Conservation (phyloP, 2,329 filamentous ascomycete genomes). For the Claviceps citrina region DNA sequence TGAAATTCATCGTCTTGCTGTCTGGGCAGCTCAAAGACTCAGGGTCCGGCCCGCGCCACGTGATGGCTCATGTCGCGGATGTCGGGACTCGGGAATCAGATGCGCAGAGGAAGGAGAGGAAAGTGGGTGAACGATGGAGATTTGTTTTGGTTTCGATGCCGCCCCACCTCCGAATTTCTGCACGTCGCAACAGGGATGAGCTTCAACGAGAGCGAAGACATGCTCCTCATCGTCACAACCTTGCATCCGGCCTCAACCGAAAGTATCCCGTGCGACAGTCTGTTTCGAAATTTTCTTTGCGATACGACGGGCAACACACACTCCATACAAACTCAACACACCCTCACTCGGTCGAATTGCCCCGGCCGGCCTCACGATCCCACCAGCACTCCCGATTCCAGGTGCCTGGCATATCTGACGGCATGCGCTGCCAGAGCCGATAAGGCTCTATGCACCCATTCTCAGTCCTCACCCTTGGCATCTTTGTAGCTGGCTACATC, state of each 20-base stretch:
- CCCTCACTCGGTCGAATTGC: neutral
- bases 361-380: slow-evolving; percentile 2
- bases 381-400: neutral
- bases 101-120: neutral
- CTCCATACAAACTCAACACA: too few relatives aligned
- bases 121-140: too few relatives aligned
- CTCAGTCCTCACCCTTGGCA: slow-evolving; percentile 85
- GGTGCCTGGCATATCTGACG: slow-evolving; percentile 11
- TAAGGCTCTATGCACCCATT: slow-evolving; percentile 84
- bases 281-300: neutral
- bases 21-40: neutral
- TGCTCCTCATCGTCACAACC: neutral
- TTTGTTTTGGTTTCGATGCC: neutral
- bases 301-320: neutral
- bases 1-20: neutral
- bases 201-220: slow-evolving; percentile 1
- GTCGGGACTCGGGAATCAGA: neutral
- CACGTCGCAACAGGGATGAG: slow-evolving; percentile 3
- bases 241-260: neutral
- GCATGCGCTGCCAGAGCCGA: slow-evolving; percentile 28
- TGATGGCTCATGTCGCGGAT: neutral
- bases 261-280: neutral
- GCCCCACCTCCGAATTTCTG: slow-evolving; percentile 3
- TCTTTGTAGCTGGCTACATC: slow-evolving; percentile 98
- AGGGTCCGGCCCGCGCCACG: neutral